Base-by-base conservation (phyloP, 805 yeast species). In the Lachancea nothofagi region DNA sequence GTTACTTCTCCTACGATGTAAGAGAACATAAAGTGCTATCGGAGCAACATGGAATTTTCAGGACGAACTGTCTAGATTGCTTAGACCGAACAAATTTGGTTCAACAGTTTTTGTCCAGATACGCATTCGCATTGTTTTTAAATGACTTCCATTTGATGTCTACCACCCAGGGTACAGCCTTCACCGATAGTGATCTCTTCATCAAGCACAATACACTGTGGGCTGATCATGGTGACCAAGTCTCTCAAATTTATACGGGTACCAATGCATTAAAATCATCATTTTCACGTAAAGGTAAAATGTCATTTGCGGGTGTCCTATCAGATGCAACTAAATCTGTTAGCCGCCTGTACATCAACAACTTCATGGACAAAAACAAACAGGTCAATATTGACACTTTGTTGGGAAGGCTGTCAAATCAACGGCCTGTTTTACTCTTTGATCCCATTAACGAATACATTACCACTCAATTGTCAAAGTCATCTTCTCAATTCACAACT, bases 141-240 rank as follows among this genome's bases (percentile, higher is more conserved):
- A 60, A 63, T 34, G 74, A 69, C 44, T 67, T 66, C 36, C 61
- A 63, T 23, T 48, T 68, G 35, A 51, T 64, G 20, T 34, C 43
- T 4, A 42, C 44, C 6, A 22, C 48, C 1, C 43, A 43, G 24
- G 45, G 41, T 12, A 29, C 50, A n/a, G 51, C 42, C 25, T 43
- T 47, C 25, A 67, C 64, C 27, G 71, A 67, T 4, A 66, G 74
- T 18, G 90, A 80, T 14, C 65, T 85, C 19, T 72, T 79, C 57
- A 63, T 69, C n/a, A 80, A 80, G 40, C 96, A 89, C 49, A 85
- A 89, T 49, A 75, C 84, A 5, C 65, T 93, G 14, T 93, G 98
- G 98, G 99, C 99, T 1, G 96, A 93, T 60, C 93, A 93, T 61
- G 99, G 98, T 41, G 98, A 93, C 61, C 95, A 87, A 49, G 80